Percentiles rank a stretch among this genome's conserved stretches.
Evolutionary conservation across 1,284 basidiomycete species (phyloP).

Genomic region (Mycocalia duriaeana): DNA sequence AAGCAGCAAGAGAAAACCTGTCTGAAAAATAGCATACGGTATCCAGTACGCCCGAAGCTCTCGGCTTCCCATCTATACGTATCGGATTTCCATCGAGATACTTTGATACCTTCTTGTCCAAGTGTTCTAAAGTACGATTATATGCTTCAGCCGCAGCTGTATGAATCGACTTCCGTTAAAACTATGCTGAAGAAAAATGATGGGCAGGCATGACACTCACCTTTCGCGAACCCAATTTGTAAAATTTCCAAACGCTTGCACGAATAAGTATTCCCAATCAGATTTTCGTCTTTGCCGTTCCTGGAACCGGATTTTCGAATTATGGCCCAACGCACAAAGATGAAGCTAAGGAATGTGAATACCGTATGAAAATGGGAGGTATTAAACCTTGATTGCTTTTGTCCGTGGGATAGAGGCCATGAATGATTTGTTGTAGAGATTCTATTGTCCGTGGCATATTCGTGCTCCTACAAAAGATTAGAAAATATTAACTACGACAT

Average conservation of each 20-base stretch:
- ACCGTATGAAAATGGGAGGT: slow-evolving; percentile 60
- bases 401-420: slow-evolving; percentile 62
- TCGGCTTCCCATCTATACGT: slow-evolving; percentile 71
- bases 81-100: slow-evolving; percentile 68
- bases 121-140: slow-evolving; percentile 58
- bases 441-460: slow-evolving; percentile 77
- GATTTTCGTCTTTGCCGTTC: slow-evolving; percentile 68
- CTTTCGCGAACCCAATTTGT: slow-evolving; percentile 58
- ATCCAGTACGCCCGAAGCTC: slow-evolving; percentile 77
- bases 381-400: slow-evolving; percentile 40
- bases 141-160: slow-evolving; percentile 62
- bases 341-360: slow-evolving; percentile 9
- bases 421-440: slow-evolving; percentile 68
- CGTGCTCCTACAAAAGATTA: slow-evolving; percentile 40
- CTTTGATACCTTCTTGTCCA: slow-evolving; percentile 65
- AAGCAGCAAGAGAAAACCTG: not conserved
- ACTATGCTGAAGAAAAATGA: too few species aligned
- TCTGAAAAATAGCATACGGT: slow-evolving; percentile 44
- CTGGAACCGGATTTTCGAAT: slow-evolving; percentile 28
- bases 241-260: slow-evolving; percentile 67
- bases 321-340: not conserved
- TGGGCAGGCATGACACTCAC: too few species aligned
- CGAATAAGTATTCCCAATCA: slow-evolving; percentile 61
- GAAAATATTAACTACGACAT: slow-evolving; percentile 1
- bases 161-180: too few species aligned